Evolutionary conservation across 768 basidiomycete species (phyloP), one percentile per base, ranked within the genome.

Genomic region (Pulveroboletus sp.): DNA sequence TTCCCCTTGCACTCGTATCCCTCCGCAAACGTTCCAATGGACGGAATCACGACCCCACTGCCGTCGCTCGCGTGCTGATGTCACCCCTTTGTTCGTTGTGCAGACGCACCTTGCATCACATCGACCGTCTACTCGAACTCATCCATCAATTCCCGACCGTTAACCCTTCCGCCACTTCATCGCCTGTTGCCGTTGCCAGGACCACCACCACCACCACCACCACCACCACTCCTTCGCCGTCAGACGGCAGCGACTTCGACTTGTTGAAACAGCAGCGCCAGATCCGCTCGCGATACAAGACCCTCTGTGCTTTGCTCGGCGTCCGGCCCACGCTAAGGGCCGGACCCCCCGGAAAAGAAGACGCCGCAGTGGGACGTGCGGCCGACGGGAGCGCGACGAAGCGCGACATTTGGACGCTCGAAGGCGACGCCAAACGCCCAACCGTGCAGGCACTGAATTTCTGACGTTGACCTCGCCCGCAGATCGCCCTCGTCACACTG

Each of bases 251-350:
- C 30, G 81, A 84, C 20, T 41, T 85, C 14, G 93, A 96, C 65
- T 79, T 95, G 38, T 69, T 83, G 9, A 81, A 80, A 47, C 78
- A 93, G 23, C 82, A 95, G 55, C 79, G 84, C 23, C 83, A 89
- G 54, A 93, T 97, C 51, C 80, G 91, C 35, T 89, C 93, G 2
- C 79, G 88, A 54, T 96, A 98, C 69, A 87, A 85, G 60, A 78
- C 82, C 0, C 80, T 94, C 32, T 99, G 94, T 58, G 82, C 93
- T 0, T 79, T 81, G 0, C 73, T 97, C 19, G 89, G 89, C 27
- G 78, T 92, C 9, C 64, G 76, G 23, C 81, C 83, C 12, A 70
- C 72, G 2, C 35, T 76, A 13, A 63, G 68, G 5, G 64, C 68
- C 14, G 55, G 58, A n/a, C n/a, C n/a, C 1, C 20, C 8, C 40